These are phyloP conservation scores for Calonectria pauciramosa DNA, from an alignment of 2,329 filamentous ascomycete species.

Conservation along the genomic window DNA sequence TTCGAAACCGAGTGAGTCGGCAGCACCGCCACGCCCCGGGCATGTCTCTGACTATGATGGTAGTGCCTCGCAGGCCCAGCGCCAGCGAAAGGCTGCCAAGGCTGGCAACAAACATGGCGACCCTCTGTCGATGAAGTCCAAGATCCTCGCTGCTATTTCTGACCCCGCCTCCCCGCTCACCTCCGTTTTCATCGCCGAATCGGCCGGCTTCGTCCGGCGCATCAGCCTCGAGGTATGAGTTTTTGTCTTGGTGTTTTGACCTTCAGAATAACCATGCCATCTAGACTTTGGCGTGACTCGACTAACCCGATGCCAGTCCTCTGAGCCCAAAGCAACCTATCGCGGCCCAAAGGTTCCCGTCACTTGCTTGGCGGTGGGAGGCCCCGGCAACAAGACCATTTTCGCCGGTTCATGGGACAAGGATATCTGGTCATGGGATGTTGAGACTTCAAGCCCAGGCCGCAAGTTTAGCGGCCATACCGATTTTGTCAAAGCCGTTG, in stretches of 20 bases:
- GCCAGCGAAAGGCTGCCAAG: slow-evolving; percentile 76
- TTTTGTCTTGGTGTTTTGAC: neutral
- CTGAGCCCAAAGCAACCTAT: slow-evolving; percentile 63
- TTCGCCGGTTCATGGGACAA: slow-evolving; percentile 98
- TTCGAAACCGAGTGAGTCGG: slow-evolving; percentile 88
- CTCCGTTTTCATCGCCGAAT: slow-evolving; percentile 85
- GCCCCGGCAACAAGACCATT: slow-evolving; percentile 68
- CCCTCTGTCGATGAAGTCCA: slow-evolving; percentile 85
- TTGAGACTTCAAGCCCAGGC: slow-evolving; percentile 66
- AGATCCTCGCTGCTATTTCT: slow-evolving; percentile 80
- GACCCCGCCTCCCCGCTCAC: slow-evolving; percentile 73
- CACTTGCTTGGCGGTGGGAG: slow-evolving; percentile 79
- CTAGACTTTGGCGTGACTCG: neutral
- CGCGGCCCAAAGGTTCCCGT: slow-evolving; percentile 84
- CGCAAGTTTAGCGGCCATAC: slow-evolving; percentile 80
- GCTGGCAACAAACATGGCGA: slow-evolving; percentile 83
- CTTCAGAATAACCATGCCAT: neutral
- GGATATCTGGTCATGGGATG: slow-evolving; percentile 87
- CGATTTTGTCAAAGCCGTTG: slow-evolving; percentile 91
- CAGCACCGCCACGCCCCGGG: neutral
- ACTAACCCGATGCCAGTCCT: slow-evolving; percentile 44
- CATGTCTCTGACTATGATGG: slow-evolving; percentile 10
- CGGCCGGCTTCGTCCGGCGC: slow-evolving; percentile 82
- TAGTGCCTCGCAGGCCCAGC: slow-evolving; percentile 64
- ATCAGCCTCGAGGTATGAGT: slow-evolving; percentile 78